phyloP scores from a whole-genome alignment of 2,329 filamentous ascomycete genomes.

The Aspergillus puulaauensis region DNA sequence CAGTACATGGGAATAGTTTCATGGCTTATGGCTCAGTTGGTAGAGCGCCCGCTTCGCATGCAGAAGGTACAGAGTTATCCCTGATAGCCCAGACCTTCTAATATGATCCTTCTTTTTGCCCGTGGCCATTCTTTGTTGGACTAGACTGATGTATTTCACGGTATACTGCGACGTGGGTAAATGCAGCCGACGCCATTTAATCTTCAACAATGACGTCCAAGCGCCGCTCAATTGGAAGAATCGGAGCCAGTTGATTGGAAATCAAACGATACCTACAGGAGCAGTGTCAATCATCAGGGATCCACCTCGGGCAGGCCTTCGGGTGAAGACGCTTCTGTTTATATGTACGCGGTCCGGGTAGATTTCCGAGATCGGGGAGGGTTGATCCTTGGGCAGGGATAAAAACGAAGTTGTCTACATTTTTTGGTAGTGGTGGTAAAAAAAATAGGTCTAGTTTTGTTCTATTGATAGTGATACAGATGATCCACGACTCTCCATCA shows the following conservation, averaged over 20 bases:
- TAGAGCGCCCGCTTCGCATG: constrained; percentile 28
- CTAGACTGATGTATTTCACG: not conserved
- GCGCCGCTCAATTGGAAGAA: not conserved
- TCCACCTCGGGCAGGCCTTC: not conserved
- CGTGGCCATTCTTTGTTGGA: not conserved
- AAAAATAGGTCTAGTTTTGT: too few relatives aligned
- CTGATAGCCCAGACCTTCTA: not conserved
- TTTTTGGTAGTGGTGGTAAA: too few relatives aligned
- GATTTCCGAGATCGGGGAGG: too few relatives aligned
- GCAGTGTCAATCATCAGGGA: not conserved
- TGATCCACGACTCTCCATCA: too few relatives aligned
- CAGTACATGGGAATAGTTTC: not conserved
- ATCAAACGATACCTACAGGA: not conserved
- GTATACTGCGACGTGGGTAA: not conserved
- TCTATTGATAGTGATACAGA: too few relatives aligned
- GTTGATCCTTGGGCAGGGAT: too few relatives aligned
- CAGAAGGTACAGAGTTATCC: not conserved
- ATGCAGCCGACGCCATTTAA: not conserved
- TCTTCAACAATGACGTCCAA: not conserved
- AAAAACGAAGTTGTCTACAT: too few relatives aligned
- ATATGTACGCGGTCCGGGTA: too few relatives aligned
- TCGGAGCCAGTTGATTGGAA: not conserved
- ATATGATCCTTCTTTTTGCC: not conserved
- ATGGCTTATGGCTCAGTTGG: constrained; percentile 21
- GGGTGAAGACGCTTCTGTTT: not conserved